These are phyloP conservation scores for Pseudopediastrum boryanum DNA, from an alignment of 139 green algal species.

Conservation along the genomic window DNA sequence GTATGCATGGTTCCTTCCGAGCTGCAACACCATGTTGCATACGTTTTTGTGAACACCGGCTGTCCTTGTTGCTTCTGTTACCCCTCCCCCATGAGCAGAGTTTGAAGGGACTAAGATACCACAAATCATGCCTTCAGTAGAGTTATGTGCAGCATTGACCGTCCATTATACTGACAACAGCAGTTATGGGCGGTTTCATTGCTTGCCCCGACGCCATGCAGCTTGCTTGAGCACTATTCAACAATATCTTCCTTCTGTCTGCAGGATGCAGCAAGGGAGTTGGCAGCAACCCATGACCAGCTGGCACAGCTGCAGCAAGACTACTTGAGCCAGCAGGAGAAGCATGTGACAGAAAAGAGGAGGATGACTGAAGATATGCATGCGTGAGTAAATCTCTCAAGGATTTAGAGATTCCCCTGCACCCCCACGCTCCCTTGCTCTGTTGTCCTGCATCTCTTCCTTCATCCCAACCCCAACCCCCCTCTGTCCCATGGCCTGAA, in stretches of 20 bases:
- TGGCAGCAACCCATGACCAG: not conserved
- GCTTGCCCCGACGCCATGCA: not conserved
- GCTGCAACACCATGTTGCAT: too few species aligned
- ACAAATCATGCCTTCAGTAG: slow-evolving; percentile 7
- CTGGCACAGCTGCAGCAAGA: slow-evolving; percentile 18
- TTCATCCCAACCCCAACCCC: too few species aligned
- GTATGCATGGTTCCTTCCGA: too few species aligned
- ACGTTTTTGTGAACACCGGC: too few species aligned
- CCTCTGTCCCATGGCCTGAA: too few species aligned
- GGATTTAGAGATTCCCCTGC: not conserved
- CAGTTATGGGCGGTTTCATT: not conserved
- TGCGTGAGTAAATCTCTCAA: not conserved
- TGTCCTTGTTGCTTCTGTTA: too few species aligned
- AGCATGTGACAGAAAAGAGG: not conserved
- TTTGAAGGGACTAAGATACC: not conserved
- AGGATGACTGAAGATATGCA: not conserved
- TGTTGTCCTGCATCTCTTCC: not conserved
- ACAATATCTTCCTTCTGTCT: not conserved
- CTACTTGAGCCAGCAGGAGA: slow-evolving; percentile 2
- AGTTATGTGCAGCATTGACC: not conserved
- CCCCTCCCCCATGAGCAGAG: too few species aligned
- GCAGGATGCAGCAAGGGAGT: not conserved
- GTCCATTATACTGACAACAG: not conserved
- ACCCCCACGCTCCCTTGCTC: not conserved
- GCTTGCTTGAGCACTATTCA: not conserved